Base-by-base conservation (phyloP, 331 rosid species). In the Stylosanthes scabra region DNA sequence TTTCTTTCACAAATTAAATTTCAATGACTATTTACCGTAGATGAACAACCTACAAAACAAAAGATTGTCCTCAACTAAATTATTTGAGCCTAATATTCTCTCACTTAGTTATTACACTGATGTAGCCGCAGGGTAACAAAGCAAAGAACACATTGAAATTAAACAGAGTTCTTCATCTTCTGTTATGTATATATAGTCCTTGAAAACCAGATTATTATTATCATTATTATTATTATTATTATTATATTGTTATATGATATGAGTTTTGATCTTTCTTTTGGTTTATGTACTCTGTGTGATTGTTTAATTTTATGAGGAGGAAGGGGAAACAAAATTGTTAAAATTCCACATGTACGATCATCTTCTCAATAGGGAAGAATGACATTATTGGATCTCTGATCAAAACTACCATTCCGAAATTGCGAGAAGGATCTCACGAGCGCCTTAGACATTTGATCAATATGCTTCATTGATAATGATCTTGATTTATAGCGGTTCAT, bases 361-460 rank as follows among this genome's bases (percentile, higher is more conserved):
- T 20, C 25, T 20, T 20, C 25, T 20, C 74, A 75, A 37, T 2
- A 37, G 31, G 81, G 83, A 63, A 67, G 79, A 73, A 75, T 73
- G n/a, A 10, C 78, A 20, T 10, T 50, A 20, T 10, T 50, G 14
- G 28, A 80, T 54, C 39, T 71, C 45, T 31, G 25, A 20, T 20
- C 69, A 70, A 27, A 51, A 40, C 68, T 70, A 55, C 37, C 45
- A 16, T 45, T 77, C 54, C 63, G 67, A 16, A 85, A 64, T 42
- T 81, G 92, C 2, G 83, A 71, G 45, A 85, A 69, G 25, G 86
- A 76, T 70, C 70, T 71, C 27, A 54, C 9, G 15, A 81, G 71
- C 80, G 70, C 46, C 0, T 70, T 59, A 40, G 86, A 78, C 78
- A 66, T 56, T 42, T 69, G 76, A 79, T 84, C 87, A 14, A 82